Evolutionary conservation across 2,329 filamentous ascomycete genomes (phyloP), one percentile per base, ranked within the genome.

Genomic region (Colletotrichum euphorbiae): DNA sequence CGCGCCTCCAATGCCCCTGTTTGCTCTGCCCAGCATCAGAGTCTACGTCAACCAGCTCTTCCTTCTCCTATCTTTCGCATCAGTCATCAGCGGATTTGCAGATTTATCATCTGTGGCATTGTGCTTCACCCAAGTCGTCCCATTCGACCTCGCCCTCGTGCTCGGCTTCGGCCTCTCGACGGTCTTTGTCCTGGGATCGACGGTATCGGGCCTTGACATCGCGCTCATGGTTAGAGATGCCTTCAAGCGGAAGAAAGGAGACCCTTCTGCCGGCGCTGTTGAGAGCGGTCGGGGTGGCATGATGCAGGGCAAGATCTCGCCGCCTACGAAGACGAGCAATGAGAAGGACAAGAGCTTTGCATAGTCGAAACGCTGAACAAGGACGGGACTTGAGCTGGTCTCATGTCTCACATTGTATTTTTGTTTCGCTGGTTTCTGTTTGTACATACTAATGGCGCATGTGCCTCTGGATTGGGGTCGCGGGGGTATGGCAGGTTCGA

Each of bases 41-140:
- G 67, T 65, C 33, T 42, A 69, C 7, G 36, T 71, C n/a, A 77
- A 77, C 56, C 74, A 75, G 55, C 21, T 75, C 12, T 72, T 79
- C 31, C 67, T 77, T 1, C 31, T 69, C 11, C 68, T 78, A 4
- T 58, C 72, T 3, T 24, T 74, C 4, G 58, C 69, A 0, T 73
- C 76, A 0, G 66, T 70, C 13, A 57, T 75, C 6, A 73, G 71
- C 0, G 77, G 77, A 5, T 78, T 79, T 43, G 61, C 71, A 2
- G 76, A 76, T 38, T 64, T 79, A 3, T 74, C 71, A 51, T 67
- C 67, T 8, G 71, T 77, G 12, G 62, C 72, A 1, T 69, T 78
- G 19, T 76, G 76, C 59, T 51, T 76, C 31, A 75, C 74, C 6
- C 72, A 73, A 13, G 51, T 74, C 15, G 51, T 79, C 6, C 63